Evolutionary conservation across 2,329 filamentous ascomycete species (phyloP), one percentile per base, ranked within the genome.

Genomic region (Dothistroma pini): DNA sequence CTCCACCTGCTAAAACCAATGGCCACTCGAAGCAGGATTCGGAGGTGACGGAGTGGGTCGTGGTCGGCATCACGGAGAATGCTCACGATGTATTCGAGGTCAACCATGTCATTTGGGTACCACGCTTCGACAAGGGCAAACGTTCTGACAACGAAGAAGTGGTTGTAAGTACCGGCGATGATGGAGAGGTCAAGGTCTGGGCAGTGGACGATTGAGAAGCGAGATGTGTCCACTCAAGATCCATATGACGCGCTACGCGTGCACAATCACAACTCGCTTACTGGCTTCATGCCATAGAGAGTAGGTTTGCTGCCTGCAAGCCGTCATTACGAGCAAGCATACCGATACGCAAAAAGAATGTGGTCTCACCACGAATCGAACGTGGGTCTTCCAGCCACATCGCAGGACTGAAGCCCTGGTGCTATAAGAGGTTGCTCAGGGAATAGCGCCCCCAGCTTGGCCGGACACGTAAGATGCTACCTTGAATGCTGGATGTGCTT

Each of bases 31-130:
- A 6, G 16, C 25, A 22, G 14, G 54, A 59, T 14, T 59, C 5
- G 47, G 54, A 32, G 1, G 63, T 71, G 50, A 84, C 83, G 0
- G 82, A 84, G 62, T 97, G 95, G 95, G 80, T 81, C 7, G 76
- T 93, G 3, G 71, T 96, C 16, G 85, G 86, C 0, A 83, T 84
- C n/a, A 72, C 89, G 1, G 81, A 88, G 53, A 88, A 87, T 35
- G 90, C 88, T 1, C 95, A 99, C 74, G 93, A 91, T 0, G 90
- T 96, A 2, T 97, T 93, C 72, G 95, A 99, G 77, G 83, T 97
- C 65, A 99, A 99, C 71, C 92, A 97, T 75, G 84, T 95, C 54
- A 86, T 85, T 1, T 99, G 95, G 95, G 92, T 91, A 66, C 85
- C 83, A 68, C 83, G 93, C 60, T 89, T 86, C 60, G 92, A 96